Evolutionary conservation across 1,139 yeast species (phyloP), one percentile per base, ranked within the genome.

Genomic region (Pichia sp.): DNA sequence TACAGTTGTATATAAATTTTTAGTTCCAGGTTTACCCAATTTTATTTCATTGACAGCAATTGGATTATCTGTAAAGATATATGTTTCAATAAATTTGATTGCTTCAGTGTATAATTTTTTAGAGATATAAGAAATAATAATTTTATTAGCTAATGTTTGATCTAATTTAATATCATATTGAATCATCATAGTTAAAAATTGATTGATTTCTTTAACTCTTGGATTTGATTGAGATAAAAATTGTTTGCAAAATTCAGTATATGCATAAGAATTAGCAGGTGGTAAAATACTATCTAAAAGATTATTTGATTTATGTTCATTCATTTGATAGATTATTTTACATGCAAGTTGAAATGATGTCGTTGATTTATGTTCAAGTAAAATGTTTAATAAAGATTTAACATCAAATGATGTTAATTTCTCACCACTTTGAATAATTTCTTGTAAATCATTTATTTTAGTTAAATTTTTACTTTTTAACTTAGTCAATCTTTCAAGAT

Each of bases 141-240:
- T 47, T 37, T 52, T 55, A 34, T 51, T 54, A 5, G 58, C 60
- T 20, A 57, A 39, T 10, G 45, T 45, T 6, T 56, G 49, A 29
- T 48, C 48, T 13, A 53, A 41, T 10, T 48, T 50, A 11, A 58
- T 51, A 13, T 49, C 48, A 13, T 44, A 41, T 6, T 45, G 21
- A 22, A 35, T 40, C 61, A 59, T 56, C 37, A 42, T 31, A 3
- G 35, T 25, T 8, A 59, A 15, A 18, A 59, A 28, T 2, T 38
- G 36, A 31, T 55, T 54, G 3, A 59, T 48, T 27, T 53, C 52
- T 4, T 35, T 39, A 4, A 53, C 31, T 16, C 50, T 53, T 11
- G 59, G 56, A 18, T 48, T 45, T 15, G 39, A 45, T 14, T 50
- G 49, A 2, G 54, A 56, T 36, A 59, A 45, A 4, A 48, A 38